Evolutionary conservation across 495 filamentous ascomycete genomes (phyloP), one percentile per base, ranked within the genome.

Genomic region (Penicillium paxilli): DNA sequence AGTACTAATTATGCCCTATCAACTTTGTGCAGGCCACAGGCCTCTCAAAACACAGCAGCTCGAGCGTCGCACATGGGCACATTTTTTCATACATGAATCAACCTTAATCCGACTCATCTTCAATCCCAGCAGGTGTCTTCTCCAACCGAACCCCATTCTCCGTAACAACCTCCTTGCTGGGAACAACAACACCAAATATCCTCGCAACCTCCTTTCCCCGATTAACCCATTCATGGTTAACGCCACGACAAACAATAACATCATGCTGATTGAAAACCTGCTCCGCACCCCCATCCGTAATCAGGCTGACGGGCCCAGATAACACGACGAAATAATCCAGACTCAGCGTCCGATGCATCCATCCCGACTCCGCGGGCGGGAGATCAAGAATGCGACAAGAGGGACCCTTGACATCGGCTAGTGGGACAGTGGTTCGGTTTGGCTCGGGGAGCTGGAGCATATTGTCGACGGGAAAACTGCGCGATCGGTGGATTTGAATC

Each of bases 141-240:
- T 58, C 64, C 49, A 65, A 16, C 46, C 44, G 42, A 22, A 33
- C 25, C 0, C 59, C 62, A 47, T 63, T 46, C 20, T 46, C 62
- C 0, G 55, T 62, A 1, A 60, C 48, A 51, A 65, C 58, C 28
- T 63, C 62, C 37, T 58, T 30, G 12, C 50, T 54, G 19, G 63
- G 60, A 1, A 68, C 44, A 51, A 62, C 51, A 21, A 68, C 60
- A 23, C 16, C 57, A 58, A 68, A 66, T 0, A 66, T 11, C 24
- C 49, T 52, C n/a, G 60, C 63, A 41, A 52, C 28, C 19, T 58
- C 58, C 3, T 51, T 50, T 2, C 63, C 62, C 7, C 65, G 54
- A 32, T 68, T 67, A 2, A 64, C 60, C 64, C 64, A 68, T 33
- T 63, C 64, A 40, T 68, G 65, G 32, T 64, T 67, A 3, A 49